Conservation (phyloP, 768 basidiomycete species). For the Auricularia cornea region DNA sequence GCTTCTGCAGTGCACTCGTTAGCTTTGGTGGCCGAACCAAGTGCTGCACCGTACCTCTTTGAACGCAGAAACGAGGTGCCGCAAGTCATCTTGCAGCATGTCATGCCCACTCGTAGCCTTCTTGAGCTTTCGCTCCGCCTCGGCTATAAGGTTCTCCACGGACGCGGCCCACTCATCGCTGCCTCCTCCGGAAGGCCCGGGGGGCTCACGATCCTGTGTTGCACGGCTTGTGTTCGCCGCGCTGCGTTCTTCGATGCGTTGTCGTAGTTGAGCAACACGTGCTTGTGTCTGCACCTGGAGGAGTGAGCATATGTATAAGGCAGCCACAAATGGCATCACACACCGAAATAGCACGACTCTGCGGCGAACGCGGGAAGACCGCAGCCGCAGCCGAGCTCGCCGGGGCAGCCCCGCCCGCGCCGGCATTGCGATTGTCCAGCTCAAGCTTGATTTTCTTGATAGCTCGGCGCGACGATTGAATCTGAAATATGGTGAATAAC, state of each 20-base stretch:
- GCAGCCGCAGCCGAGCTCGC: constrained; percentile 1
- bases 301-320: neutral
- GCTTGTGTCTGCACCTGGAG: constrained; percentile 44
- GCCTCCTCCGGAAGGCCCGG: neutral
- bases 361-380: constrained; percentile 24
- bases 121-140: constrained; percentile 49
- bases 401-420: constrained; percentile 2
- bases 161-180: constrained; percentile 14
- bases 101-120: constrained; percentile 49
- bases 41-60: too few species aligned
- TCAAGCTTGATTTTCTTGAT: constrained; percentile 73
- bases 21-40: neutral
- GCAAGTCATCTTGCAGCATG: constrained; percentile 42
- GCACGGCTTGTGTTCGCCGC: constrained; percentile 28
- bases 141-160: constrained; percentile 46
- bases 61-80: constrained; percentile 40
- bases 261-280: constrained; percentile 77
- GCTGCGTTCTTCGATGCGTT: constrained; percentile 55
- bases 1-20: constrained; percentile 34
- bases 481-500: constrained; percentile 32
- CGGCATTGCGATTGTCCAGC: constrained; percentile 18
- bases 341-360: constrained; percentile 23
- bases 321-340: constrained; percentile 5
- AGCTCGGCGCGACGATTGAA: constrained; percentile 59
- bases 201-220: neutral